A percentile compares a stretch with the other conserved stretches of the same genome.
Evolutionary conservation across 495 filamentous ascomycete species (phyloP).

Genomic region (Mytilinidion resinicola): DNA sequence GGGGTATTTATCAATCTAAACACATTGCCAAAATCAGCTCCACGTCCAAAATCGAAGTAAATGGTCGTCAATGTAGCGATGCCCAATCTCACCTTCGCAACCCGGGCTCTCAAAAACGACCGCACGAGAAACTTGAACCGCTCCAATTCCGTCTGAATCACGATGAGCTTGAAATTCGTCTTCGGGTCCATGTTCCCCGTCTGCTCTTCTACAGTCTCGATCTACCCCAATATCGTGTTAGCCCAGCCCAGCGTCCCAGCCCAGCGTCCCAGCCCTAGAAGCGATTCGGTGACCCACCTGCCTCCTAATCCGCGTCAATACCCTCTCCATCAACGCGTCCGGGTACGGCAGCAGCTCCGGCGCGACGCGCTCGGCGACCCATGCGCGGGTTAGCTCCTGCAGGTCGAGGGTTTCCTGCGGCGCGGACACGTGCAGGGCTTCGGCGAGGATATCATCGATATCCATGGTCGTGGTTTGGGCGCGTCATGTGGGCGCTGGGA

Average conservation of each 20-base stretch:
- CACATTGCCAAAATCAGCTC: too few relatives aligned
- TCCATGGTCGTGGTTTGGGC: slow-evolving; percentile 23
- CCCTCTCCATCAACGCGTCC: slow-evolving; percentile 60
- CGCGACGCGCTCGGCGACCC: slow-evolving; percentile 84
- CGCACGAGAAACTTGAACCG: slow-evolving; percentile 85
- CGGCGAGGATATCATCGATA: slow-evolving; percentile 30
- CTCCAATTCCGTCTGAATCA: slow-evolving; percentile 94
- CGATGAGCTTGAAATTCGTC: slow-evolving; percentile 84
- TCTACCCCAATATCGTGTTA: slow-evolving; percentile 27
- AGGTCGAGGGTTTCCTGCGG: slow-evolving; percentile 50
- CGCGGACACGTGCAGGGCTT: slow-evolving; percentile 12
- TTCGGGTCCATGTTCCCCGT: slow-evolving; percentile 71
- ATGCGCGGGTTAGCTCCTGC: slow-evolving; percentile 81
- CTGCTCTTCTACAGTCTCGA: slow-evolving; percentile 42
- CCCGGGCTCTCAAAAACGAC: slow-evolving; percentile 73
- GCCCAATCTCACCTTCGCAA: slow-evolving; percentile 72
- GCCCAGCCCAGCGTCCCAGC: too few relatives aligned
- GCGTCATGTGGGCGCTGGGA: slow-evolving; percentile 17
- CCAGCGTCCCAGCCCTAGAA: not conserved
- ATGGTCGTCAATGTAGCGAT: too few relatives aligned
- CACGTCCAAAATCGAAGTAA: too few relatives aligned
- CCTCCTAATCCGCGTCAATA: slow-evolving; percentile 64
- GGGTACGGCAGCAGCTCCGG: slow-evolving; percentile 77
- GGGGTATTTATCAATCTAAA: slow-evolving; percentile 62
- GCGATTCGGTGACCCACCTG: slow-evolving; percentile 45